phyloP scores from a whole-genome alignment of 2,329 filamentous ascomycete genomes.

The Niveomyces coronatus region DNA sequence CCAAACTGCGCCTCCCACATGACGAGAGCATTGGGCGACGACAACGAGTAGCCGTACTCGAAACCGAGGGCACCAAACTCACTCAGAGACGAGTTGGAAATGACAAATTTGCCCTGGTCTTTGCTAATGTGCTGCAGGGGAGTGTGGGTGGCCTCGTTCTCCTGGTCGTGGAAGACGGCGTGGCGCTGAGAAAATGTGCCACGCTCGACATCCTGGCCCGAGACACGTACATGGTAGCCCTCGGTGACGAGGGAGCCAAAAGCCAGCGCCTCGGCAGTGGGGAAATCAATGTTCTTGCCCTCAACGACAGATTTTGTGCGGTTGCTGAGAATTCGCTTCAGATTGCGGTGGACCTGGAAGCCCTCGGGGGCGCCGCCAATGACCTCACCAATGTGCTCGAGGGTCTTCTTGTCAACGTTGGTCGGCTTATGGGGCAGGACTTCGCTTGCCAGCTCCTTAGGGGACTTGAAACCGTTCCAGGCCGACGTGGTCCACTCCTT shows the following conservation, averaged over 20 bases:
- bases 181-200: constrained; percentile 98
- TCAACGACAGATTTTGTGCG: constrained; percentile 87
- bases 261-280: constrained; percentile 89
- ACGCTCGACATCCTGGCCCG: constrained; percentile 97
- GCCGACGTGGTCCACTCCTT: constrained; percentile 98
- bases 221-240: constrained; percentile 94
- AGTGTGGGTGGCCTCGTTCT: constrained; percentile 85
- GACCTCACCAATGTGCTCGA: constrained; percentile 73
- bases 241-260: constrained; percentile 87
- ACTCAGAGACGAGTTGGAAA: constrained; percentile 84
- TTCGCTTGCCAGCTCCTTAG: constrained; percentile 92
- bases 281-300: constrained; percentile 94
- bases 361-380: constrained; percentile 72
- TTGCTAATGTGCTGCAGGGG: constrained; percentile 81
- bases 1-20: constrained; percentile 99
- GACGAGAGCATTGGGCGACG: constrained; percentile 90
- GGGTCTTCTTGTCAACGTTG: constrained; percentile 58
- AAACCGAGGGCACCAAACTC: constrained; percentile 74
- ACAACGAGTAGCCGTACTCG: constrained; percentile 96
- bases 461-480: constrained; percentile 99
- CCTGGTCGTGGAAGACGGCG: constrained; percentile 94
- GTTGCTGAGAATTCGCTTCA: constrained; percentile 88
- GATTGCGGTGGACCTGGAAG: constrained; percentile 85
- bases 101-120: constrained; percentile 91
- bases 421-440: constrained; percentile 87